Percentiles rank a stretch among this genome's conserved stretches.
phyloP scores from a whole-genome alignment of 768 basidiomycete species.

The Lactarius sanguifluus region DNA sequence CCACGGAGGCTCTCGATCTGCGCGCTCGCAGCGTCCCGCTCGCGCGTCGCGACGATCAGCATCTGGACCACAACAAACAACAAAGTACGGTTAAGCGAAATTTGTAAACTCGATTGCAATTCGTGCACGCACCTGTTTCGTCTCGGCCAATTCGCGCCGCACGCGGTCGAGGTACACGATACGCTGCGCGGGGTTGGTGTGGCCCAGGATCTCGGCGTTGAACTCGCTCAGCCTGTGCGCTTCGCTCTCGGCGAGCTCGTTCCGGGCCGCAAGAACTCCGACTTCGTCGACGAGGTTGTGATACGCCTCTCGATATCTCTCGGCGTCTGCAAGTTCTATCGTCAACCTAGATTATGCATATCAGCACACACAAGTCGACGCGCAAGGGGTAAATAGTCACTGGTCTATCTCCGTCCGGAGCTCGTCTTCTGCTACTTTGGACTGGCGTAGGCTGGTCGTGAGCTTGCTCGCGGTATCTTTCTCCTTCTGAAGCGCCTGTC shows the following conservation, averaged over 20 bases:
- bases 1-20: conserved; percentile 37
- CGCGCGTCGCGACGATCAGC: conserved; percentile 35
- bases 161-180: conserved; percentile 87
- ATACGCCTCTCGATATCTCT: conserved; percentile 72
- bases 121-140: conserved; percentile 59
- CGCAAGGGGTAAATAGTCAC: conserved; percentile 43
- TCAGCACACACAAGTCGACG: neutral
- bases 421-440: conserved; percentile 63
- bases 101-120: neutral
- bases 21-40: conserved; percentile 34
- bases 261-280: conserved; percentile 60
- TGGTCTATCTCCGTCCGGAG: conserved; percentile 65
- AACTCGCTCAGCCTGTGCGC: conserved; percentile 70
- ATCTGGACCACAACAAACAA: conserved; percentile 33
- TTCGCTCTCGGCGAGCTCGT: conserved; percentile 80
- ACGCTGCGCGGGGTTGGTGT: conserved; percentile 80
- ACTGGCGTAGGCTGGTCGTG: conserved; percentile 51
- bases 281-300: conserved; percentile 62
- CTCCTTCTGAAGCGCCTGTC: conserved; percentile 35
- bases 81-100: neutral
- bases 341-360: conserved; percentile 39
- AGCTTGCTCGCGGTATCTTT: conserved; percentile 47
- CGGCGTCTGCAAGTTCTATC: conserved; percentile 56
- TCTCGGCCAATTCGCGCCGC: conserved; percentile 73
- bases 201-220: conserved; percentile 84